Conservation (phyloP, 1,139 yeast species). For the Saccharomyces hybrid region DNA sequence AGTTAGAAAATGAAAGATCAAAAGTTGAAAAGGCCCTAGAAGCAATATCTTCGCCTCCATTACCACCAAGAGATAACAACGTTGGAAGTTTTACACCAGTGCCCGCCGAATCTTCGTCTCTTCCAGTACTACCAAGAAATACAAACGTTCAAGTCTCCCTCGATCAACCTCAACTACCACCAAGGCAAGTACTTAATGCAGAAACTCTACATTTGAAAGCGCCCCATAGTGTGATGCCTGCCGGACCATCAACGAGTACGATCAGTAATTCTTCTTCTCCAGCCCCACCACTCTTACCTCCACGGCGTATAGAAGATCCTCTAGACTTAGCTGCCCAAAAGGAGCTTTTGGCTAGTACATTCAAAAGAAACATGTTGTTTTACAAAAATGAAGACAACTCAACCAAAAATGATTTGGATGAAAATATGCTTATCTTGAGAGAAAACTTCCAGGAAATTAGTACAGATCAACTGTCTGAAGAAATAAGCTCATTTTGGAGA, state of each 20-base stretch:
- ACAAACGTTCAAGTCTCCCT: conserved; percentile 4
- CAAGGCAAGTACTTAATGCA: neutral
- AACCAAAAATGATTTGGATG: neutral
- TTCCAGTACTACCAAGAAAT: conserved; percentile 9
- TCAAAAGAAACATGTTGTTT: neutral
- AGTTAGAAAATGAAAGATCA: conserved; percentile 2
- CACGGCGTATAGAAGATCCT: conserved; percentile 32
- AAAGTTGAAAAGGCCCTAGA: conserved; percentile 6
- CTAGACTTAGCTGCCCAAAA: neutral
- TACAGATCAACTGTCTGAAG: neutral
- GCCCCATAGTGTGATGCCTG: neutral
- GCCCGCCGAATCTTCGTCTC: conserved; percentile 2
- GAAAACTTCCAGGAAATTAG: neutral
- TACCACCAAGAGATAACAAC: conserved; percentile 9
- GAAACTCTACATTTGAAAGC: neutral
- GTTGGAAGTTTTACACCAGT: neutral
- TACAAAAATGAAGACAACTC: neutral
- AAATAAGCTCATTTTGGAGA: neutral
- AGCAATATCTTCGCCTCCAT: conserved; percentile 8
- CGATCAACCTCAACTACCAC: neutral
- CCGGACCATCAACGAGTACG: neutral
- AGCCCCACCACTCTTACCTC: conserved; percentile 3
- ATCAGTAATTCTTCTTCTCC: neutral
- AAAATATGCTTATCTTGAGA: neutral
- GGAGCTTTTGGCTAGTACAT: neutral